Conservation (phyloP, 176 grass and related monocot species). For the Alloteropsis semialata region DNA sequence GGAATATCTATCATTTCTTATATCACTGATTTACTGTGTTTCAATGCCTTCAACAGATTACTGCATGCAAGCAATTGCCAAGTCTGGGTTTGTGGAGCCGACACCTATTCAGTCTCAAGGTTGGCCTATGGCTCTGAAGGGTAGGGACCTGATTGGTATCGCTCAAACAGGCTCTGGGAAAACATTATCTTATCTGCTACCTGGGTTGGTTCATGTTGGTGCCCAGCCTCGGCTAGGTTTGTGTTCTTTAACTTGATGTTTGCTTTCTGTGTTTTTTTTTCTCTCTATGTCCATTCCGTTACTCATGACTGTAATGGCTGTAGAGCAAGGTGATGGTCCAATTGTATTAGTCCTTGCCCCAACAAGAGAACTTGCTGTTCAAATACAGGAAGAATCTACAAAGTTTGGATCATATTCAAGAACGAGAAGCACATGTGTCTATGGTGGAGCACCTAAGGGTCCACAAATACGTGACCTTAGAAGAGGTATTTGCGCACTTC, state of each 20-base stretch:
- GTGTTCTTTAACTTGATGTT: constrained; percentile 15
- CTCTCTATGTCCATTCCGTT: neutral
- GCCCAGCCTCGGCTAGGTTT: constrained; percentile 86
- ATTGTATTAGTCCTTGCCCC: constrained; percentile 89
- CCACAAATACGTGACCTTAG: constrained; percentile 92
- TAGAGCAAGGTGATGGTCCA: constrained; percentile 85
- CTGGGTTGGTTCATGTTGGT: constrained; percentile 85
- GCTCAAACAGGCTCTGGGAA: constrained; percentile 98
- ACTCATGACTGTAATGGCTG: constrained; percentile 18
- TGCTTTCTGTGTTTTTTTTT: neutral
- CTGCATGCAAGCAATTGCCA: constrained; percentile 77
- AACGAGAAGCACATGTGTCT: constrained; percentile 82
- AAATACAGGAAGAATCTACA: constrained; percentile 90
- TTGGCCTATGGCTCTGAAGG: constrained; percentile 97
- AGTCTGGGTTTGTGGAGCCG: constrained; percentile 77
- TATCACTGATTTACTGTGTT: neutral
- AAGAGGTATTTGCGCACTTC: constrained; percentile 55
- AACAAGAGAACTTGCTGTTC: constrained; percentile 93
- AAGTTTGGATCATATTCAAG: constrained; percentile 85
- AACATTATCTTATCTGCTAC: constrained; percentile 83
- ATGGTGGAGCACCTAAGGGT: constrained; percentile 92
- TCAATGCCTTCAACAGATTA: constrained; percentile 43
- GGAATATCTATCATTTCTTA: neutral
- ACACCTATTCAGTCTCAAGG: constrained; percentile 95
- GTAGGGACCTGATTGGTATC: constrained; percentile 90